Base-by-base conservation (phyloP, 2,329 filamentous ascomycete species). In the Xylaria arbuscula region DNA sequence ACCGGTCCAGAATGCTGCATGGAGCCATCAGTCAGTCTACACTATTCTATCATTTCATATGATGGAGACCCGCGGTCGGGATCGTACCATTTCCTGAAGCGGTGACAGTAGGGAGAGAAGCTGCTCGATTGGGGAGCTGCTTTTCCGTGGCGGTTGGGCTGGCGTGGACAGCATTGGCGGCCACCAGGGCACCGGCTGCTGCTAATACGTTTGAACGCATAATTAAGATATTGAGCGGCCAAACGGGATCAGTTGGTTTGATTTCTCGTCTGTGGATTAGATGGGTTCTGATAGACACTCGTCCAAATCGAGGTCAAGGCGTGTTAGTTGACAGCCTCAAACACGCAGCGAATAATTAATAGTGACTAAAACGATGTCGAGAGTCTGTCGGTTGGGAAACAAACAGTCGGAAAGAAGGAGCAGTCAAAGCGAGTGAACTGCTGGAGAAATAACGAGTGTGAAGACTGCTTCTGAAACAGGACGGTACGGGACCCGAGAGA, bases 11-110 rank as follows among this genome's bases (percentile, higher is more conserved):
- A 89, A 89, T 60, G 87, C 87, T 88, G 64, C 15, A 32, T 19
- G 32, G 45, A 13, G 57, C 53, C 38, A 66, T 78, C 38, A 78
- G 72, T 63, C 51, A 17, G 45, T 45, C 17, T 13, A 13, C 2
- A 10, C 13, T 9, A 9, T 22, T 24, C 22, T 15, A 6, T 38
- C 3, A 7, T 15, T 11, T 15, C 22, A 5, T 42, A 19, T 13
- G 22, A 28, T 17, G 17, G 38, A n/a, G 10, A 32, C 34, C 24
- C 8, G 13, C 8, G 13, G 13, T 22, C 34, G 28, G 8, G 64
- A 80, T 48, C 60, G 73, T 80, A 88, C 87, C 87, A 80, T 88
- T 89, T 73, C 87, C 87, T 22, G 85, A 87, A 58, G 81, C 85
- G 0, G 84, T 84, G 71, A 89, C 83, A 15, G 82, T 78, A 19